These are phyloP conservation scores for Withania somnifera DNA, from an alignment of 305 asterid genomes.

Conservation along the genomic window DNA sequence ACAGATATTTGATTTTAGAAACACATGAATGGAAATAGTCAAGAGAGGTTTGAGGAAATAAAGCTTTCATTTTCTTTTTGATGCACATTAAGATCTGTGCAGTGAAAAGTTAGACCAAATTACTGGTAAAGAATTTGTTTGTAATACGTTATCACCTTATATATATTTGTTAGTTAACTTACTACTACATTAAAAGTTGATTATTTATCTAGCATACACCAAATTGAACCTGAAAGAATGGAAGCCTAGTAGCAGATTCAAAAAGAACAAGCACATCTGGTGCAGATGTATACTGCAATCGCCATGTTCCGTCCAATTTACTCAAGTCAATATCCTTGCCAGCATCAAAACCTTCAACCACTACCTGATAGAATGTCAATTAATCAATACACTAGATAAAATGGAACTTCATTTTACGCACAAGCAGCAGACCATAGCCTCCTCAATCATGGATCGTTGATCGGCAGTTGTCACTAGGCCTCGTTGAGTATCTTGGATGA, in stretches of 20 bases:
- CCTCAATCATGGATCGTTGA: slow-evolving; percentile 67
- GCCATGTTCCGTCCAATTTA: slow-evolving; percentile 84
- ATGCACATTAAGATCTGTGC: background rate
- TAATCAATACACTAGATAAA: background rate
- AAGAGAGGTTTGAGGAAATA: background rate
- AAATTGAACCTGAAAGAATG: slow-evolving; percentile 51
- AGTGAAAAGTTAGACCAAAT: background rate
- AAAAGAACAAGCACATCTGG: slow-evolving; percentile 69
- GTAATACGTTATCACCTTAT: background rate
- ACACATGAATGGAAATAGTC: background rate
- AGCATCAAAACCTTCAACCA: slow-evolving; percentile 53
- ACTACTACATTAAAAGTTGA: background rate
- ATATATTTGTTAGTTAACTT: background rate
- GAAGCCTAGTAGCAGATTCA: slow-evolving; percentile 66
- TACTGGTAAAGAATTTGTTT: background rate
- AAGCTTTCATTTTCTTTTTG: background rate
- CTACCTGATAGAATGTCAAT: slow-evolving; percentile 26
- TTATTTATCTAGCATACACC: background rate
- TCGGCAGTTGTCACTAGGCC: slow-evolving; percentile 53
- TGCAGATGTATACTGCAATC: slow-evolving; percentile 85
- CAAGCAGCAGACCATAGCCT: slow-evolving; percentile 42
- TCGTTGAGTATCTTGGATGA: slow-evolving; percentile 60
- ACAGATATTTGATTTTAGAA: background rate
- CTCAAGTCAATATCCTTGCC: slow-evolving; percentile 47
- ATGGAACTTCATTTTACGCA: background rate